phyloP scores from a whole-genome alignment of 495 filamentous ascomycete species.

The Penicillium atrosanguineum region DNA sequence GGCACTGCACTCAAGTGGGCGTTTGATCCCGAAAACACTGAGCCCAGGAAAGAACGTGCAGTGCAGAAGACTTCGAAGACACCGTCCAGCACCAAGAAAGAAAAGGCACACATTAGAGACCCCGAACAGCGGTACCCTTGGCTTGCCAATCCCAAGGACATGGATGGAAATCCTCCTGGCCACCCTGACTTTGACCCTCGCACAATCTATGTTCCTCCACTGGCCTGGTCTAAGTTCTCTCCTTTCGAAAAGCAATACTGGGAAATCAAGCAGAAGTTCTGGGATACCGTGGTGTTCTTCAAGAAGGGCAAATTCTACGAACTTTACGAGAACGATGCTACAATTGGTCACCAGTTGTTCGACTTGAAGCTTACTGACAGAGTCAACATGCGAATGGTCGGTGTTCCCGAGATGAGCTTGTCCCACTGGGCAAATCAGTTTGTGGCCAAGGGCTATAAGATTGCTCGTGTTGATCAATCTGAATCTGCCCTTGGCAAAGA shows the following conservation, averaged over 20 bases:
- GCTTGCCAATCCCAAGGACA: constrained; percentile 81
- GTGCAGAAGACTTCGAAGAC: constrained; percentile 38
- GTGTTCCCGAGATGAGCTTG: constrained; percentile 86
- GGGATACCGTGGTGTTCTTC: constrained; percentile 98
- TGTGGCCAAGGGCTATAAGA: constrained; percentile 91
- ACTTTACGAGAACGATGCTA: constrained; percentile 97
- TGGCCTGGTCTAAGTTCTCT: constrained; percentile 75
- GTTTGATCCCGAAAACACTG: constrained; percentile 73
- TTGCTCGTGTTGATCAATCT: constrained; percentile 93
- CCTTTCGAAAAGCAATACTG: constrained; percentile 98
- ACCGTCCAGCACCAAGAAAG: constrained; percentile 57
- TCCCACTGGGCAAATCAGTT: constrained; percentile 94
- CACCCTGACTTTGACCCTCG: constrained; percentile 92
- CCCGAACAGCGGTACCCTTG: constrained; percentile 83
- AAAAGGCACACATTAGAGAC: constrained; percentile 72
- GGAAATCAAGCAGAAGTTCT: constrained; percentile 98
- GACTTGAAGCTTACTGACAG: constrained; percentile 97
- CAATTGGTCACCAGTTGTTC: constrained; percentile 94
- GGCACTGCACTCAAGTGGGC: constrained; percentile 85
- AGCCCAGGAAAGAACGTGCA: constrained; percentile 55
- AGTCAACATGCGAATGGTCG: constrained; percentile 99
- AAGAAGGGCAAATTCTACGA: constrained; percentile 99
- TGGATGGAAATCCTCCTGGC: constrained; percentile 72
- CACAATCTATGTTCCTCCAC: constrained; percentile 81
- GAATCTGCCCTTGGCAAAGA: constrained; percentile 95